Evolutionary conservation across 169 alveolate species (phyloP).

Genomic region (Plasmodium inui): DNA sequence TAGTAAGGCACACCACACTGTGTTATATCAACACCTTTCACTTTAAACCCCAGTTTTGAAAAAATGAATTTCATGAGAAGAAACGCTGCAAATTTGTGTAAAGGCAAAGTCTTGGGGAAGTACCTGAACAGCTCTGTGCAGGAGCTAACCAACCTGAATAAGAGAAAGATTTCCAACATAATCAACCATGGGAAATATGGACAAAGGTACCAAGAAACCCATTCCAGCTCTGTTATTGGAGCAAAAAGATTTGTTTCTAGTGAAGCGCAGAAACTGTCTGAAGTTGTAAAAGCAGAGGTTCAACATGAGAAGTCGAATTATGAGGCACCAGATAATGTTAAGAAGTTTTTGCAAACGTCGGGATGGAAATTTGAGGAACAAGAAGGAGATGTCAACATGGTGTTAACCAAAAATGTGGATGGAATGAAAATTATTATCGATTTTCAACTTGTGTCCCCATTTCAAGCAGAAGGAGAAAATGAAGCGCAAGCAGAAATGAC

Average conservation of each 20-base stretch:
- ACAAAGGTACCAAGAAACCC: constrained; percentile 14
- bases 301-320: constrained; percentile 87
- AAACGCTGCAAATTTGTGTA: constrained; percentile 43
- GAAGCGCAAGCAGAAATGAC: constrained; percentile 91
- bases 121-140: constrained; percentile 23
- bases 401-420: constrained; percentile 84
- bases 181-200: constrained; percentile 26
- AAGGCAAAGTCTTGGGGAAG: constrained; percentile 27
- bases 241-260: constrained; percentile 78
- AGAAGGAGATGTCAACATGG: constrained; percentile 89
- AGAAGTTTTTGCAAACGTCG: constrained; percentile 81
- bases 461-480: constrained; percentile 90
- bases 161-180: constrained; percentile 34
- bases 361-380: constrained; percentile 88
- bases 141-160: constrained; percentile 23
- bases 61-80: constrained; percentile 56
- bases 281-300: constrained; percentile 85
- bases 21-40: neutral
- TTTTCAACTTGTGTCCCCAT: constrained; percentile 87
- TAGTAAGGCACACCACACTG: neutral
- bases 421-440: constrained; percentile 88
- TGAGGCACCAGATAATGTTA: constrained; percentile 85
- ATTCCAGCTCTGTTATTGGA: neutral
- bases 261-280: constrained; percentile 84
- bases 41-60: constrained; percentile 18